Evolutionary conservation across 2,329 filamentous ascomycete genomes (phyloP), one percentile per base, ranked within the genome.

Genomic region (Pezicula rhizophila): DNA sequence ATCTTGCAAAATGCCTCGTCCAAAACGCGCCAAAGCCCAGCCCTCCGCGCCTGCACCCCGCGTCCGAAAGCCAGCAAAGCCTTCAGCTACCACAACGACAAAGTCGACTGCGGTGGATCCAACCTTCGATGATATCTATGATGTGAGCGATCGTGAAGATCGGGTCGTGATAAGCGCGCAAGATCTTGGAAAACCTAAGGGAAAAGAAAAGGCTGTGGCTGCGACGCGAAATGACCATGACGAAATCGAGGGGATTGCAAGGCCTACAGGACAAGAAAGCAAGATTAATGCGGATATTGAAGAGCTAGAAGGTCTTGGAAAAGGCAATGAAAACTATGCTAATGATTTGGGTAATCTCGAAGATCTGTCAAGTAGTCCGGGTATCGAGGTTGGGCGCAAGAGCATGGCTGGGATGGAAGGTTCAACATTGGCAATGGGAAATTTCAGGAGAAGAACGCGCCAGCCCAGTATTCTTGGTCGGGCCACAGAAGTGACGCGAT

Each of bases 361-460:
- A 31, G 28, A 31, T 4, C 28, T 31, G 28, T 62, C 59, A 7
- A 62, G 59, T 45, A 64, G 62, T 45, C 60, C 61, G 12, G 53
- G 56, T 8, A 45, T 63, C 7, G 62, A 65, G 44, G 51, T 59
- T 46, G 59, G 62, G 20, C 52, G 59, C 45, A 58, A 46, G 25
- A 51, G 39, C 8, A 57, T 57, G 42, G 52, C 58, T 11, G 56
- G 46, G 4, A 28, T 58, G 12, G 60, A 57, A n/a, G 57, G 70
- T 56, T 70, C 68, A 5, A 60, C 64, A 4, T 62, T 71, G 55
- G 81, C 76, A 42, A 56, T 61, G 49, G 78, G 78, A 18, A 66
- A 73, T 4, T 84, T 85, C 62, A 75, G 70, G 60, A 70, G 80
- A 46, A 72, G 80, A 38, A 69, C 72, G n/a, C 71, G 80, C 39